phyloP scores from a whole-genome alignment of 2,329 filamentous ascomycete species.

The Ilyonectria robusta region DNA sequence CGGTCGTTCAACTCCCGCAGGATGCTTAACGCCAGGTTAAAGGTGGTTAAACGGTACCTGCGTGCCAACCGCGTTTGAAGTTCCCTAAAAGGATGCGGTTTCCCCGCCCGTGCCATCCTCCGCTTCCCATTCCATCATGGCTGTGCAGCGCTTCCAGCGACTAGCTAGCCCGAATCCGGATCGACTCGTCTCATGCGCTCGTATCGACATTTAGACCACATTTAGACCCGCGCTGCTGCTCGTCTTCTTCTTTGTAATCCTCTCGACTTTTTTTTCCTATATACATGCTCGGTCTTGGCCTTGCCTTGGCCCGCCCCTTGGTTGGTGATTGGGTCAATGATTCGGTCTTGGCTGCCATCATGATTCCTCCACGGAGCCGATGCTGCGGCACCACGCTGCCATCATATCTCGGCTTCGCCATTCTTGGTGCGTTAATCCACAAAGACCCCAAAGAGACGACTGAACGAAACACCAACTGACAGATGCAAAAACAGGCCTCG shows the following conservation, averaged over 20 bases:
- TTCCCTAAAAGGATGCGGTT: neutral
- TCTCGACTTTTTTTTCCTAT: neutral
- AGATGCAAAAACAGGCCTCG: conserved; percentile 46
- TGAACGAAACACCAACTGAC: conserved; percentile 14
- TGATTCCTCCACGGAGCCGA: conserved; percentile 11
- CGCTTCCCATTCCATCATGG: neutral
- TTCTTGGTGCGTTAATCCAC: conserved; percentile 39
- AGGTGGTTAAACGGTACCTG: neutral
- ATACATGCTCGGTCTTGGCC: neutral
- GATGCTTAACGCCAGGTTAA: neutral
- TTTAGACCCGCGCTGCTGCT: neutral
- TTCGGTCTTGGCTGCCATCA: neutral
- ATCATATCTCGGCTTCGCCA: conserved; percentile 46
- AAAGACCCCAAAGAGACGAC: neutral
- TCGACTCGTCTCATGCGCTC: neutral
- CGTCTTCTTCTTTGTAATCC: neutral
- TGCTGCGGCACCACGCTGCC: conserved; percentile 32
- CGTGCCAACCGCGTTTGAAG: neutral
- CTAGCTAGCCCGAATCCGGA: neutral
- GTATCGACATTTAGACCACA: neutral
- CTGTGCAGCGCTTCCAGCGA: neutral
- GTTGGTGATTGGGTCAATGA: neutral
- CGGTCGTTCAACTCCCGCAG: too few species aligned
- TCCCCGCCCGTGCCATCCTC: neutral
- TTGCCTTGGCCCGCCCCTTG: neutral